Conservation (phyloP, 805 yeast species). For the Saccharomycopsis schoenii region DNA sequence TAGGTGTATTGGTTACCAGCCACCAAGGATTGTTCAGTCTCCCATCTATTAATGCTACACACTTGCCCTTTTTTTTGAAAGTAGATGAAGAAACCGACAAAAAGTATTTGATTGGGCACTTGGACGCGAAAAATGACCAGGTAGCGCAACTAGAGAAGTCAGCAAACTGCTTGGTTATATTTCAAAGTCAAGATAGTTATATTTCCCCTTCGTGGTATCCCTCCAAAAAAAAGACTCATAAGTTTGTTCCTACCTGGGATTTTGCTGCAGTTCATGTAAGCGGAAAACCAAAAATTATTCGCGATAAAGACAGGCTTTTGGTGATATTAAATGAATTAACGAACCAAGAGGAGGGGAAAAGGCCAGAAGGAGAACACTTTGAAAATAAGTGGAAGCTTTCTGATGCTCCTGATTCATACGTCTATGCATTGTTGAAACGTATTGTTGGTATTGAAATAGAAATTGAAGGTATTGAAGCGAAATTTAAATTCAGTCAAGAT, state of each 20-base stretch:
- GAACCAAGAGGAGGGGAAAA: background rate
- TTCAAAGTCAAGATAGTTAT: background rate
- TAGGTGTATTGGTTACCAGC: background rate
- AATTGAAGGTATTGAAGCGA: background rate
- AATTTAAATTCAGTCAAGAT: background rate
- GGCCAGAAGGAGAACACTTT: background rate
- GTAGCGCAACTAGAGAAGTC: background rate
- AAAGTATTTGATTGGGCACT: background rate
- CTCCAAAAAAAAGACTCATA: background rate
- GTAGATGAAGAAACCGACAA: background rate
- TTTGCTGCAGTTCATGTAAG: background rate
- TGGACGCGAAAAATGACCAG: background rate
- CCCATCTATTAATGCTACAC: background rate
- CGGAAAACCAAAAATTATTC: background rate
- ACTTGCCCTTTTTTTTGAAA: background rate
- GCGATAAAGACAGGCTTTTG: background rate
- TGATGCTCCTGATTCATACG: background rate
- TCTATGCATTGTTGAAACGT: background rate
- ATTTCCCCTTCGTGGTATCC: background rate
- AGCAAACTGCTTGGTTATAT: background rate
- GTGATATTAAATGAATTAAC: background rate
- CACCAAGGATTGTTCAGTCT: background rate
- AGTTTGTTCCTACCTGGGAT: background rate
- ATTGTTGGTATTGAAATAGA: background rate
- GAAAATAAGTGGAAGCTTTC: background rate